Base-by-base conservation (phyloP, 108 stramenopile genomes). In the Nannochloropsis salina region DNA sequence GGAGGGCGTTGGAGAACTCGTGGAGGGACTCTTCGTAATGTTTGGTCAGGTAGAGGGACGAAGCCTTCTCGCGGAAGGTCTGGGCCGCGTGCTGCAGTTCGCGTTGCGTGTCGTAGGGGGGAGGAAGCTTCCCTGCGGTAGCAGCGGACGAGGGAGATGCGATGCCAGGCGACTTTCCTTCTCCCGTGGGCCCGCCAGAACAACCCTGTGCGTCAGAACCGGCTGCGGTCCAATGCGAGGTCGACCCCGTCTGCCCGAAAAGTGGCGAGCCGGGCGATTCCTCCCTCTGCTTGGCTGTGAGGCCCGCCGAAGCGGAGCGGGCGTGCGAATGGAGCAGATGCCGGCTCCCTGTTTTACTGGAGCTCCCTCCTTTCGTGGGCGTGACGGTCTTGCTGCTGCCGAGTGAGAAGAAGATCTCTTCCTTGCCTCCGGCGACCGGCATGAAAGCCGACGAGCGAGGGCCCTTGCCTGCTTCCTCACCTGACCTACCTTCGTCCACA, bases 21-120 rank as follows among this genome's bases (percentile, higher is more conserved):
- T 41, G 42, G 18, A 88, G 18, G 41, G 90, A 87, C 9, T 82
- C 81, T 9, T 81, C 44, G n/a, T 83, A 45, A 51, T 51, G 10
- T 51, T 51, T 51, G 47, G 12, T 15, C 12, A 51, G 47, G 47
- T 51, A 51, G 47, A 51, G 47, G 47, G 47, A 51, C 47, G 47
- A 51, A 15, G 47, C 47, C 15, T 51, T 51, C 15, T 51, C 47
- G 10, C 47, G 10, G 47, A 51, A 51, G 10, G 47, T 51, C 47
- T 51, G 47, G 10, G 47, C 47, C 12, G 47, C 47, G 10, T 51
- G 47, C 15, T 51, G 47, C 47, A 51, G 47, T 15, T 51, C 47
- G 47, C 47, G 47, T 51, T 51, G 47, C 47, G 10, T 10, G 47
- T 51, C 47, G 12, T 10, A 10, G 47, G 47, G 12, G 47, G 47